Conservation (phyloP, 352 stramenopile genomes). For the Pythium aquatile region DNA sequence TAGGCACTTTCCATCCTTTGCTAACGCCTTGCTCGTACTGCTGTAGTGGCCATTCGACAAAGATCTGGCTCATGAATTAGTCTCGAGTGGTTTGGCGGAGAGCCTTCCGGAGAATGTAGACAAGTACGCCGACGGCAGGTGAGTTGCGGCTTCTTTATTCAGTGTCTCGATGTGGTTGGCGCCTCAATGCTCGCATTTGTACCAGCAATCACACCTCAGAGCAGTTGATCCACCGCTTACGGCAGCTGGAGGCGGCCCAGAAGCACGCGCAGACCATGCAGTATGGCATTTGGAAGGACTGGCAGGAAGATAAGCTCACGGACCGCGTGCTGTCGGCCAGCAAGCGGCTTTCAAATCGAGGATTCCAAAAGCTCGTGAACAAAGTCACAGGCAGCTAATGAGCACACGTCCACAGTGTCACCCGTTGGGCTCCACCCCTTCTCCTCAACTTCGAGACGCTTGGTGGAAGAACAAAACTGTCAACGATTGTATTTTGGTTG, state of each 20-base stretch:
- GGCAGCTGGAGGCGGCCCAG: slow-evolving; percentile 52
- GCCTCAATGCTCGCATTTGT: not conserved
- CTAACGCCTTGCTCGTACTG: slow-evolving; percentile 13
- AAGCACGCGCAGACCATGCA: slow-evolving; percentile 76
- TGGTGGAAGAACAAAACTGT: not conserved
- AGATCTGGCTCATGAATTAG: slow-evolving; percentile 63
- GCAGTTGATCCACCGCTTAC: slow-evolving; percentile 41
- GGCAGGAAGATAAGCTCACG: slow-evolving; percentile 63
- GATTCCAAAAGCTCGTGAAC: slow-evolving; percentile 27
- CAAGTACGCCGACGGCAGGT: slow-evolving; percentile 68
- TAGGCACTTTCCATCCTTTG: not conserved
- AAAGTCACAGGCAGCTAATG: slow-evolving; percentile 19
- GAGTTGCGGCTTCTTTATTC: slow-evolving; percentile 18
- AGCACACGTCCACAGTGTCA: not conserved
- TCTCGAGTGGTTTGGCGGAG: slow-evolving; percentile 58
- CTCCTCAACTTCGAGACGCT: not conserved
- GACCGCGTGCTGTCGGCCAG: slow-evolving; percentile 62
- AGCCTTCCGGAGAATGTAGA: slow-evolving; percentile 56
- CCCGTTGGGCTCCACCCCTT: too few relatives aligned
- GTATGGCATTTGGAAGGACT: slow-evolving; percentile 80
- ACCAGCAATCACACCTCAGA: slow-evolving; percentile 23
- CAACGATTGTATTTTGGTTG: not conserved
- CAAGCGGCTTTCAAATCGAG: slow-evolving; percentile 48
- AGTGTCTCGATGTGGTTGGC: not conserved
- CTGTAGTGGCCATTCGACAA: slow-evolving; percentile 43